These are phyloP conservation scores for Parachaetomium inaequale DNA, from an alignment of 495 filamentous ascomycete species.

Conservation along the genomic window DNA sequence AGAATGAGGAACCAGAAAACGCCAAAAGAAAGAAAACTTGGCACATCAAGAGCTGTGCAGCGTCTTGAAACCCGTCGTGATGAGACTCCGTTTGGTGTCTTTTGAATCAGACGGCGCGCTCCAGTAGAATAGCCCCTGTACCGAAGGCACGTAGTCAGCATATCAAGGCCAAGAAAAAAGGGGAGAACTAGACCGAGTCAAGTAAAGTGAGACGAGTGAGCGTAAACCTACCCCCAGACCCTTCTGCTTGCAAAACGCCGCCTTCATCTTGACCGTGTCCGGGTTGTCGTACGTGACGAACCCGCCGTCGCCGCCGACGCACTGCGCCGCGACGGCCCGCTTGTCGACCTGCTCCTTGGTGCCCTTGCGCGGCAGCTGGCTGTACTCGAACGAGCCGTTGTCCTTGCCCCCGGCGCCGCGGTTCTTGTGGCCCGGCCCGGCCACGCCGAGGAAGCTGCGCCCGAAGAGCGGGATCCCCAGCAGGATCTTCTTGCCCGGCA, in stretches of 20 bases:
- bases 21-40: background rate
- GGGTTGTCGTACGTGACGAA: constrained; percentile 87
- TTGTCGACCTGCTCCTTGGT: constrained; percentile 67
- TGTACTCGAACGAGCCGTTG: constrained; percentile 81
- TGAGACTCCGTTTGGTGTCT: constrained; percentile 62
- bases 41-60: constrained; percentile 53
- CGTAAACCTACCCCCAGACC: constrained; percentile 57
- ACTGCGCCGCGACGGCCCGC: constrained; percentile 64
- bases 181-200: too few relatives aligned
- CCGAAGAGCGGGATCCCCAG: constrained; percentile 80
- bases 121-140: constrained; percentile 85
- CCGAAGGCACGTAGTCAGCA: constrained; percentile 6
- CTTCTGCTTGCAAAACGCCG: constrained; percentile 70
- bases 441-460: constrained; percentile 69
- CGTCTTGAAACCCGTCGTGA: constrained; percentile 70
- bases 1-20: too few relatives aligned
- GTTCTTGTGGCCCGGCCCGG: constrained; percentile 60
- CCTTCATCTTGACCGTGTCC: constrained; percentile 80
- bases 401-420: constrained; percentile 56
- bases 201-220: background rate
- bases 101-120: constrained; percentile 75
- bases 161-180: background rate
- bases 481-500: constrained; percentile 70
- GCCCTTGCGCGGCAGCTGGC: constrained; percentile 67
- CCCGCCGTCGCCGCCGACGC: constrained; percentile 75